phyloP scores from a whole-genome alignment of 495 filamentous ascomycete species.

The Hyaloscypha variabilis region DNA sequence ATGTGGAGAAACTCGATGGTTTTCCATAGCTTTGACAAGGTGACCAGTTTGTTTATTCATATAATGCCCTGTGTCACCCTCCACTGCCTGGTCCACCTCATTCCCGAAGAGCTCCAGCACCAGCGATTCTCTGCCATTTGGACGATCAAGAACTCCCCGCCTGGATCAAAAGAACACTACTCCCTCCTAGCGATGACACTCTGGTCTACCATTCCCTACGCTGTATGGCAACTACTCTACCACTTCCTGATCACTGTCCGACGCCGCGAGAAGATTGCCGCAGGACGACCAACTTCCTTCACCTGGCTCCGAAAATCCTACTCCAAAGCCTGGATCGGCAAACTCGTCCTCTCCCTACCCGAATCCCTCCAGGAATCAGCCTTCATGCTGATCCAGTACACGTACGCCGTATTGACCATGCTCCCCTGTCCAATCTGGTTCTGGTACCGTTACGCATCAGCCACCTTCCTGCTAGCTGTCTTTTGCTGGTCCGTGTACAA shows the following conservation, averaged over 20 bases:
- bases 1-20: constrained; percentile 99
- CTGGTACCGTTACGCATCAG: constrained; percentile 81
- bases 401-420: constrained; percentile 89
- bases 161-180: constrained; percentile 75
- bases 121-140: constrained; percentile 85
- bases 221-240: constrained; percentile 88
- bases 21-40: constrained; percentile 96
- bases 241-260: constrained; percentile 94
- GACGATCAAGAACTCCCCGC: constrained; percentile 73
- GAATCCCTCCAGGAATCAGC: constrained; percentile 76
- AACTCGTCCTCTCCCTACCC: constrained; percentile 78
- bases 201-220: constrained; percentile 92
- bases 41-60: constrained; percentile 94
- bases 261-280: constrained; percentile 90
- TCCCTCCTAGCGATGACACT: constrained; percentile 81
- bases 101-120: constrained; percentile 63
- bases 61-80: constrained; percentile 96
- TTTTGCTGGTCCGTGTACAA: constrained; percentile 95
- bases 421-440: constrained; percentile 95
- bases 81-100: constrained; percentile 88
- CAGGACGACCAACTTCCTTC: constrained; percentile 92
- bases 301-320: constrained; percentile 96
- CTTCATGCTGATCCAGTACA: constrained; percentile 96
- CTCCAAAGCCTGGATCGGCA: constrained; percentile 83
- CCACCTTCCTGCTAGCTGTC: constrained; percentile 71